These are phyloP conservation scores for Ottelia alismoides DNA, from an alignment of 106 monocot genomes.

Conservation along the genomic window DNA sequence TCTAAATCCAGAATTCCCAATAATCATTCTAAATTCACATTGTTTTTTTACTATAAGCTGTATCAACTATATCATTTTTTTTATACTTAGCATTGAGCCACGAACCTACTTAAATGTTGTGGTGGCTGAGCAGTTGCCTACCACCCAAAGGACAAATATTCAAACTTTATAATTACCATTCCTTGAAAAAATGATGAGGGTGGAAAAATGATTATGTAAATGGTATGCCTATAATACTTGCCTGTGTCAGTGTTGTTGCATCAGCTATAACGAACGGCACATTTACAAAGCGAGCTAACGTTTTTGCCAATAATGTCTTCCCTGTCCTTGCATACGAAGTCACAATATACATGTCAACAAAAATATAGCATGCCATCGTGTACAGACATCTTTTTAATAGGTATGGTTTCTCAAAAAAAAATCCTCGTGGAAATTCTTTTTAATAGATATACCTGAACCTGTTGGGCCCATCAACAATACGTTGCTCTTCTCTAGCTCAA, in stretches of 20 bases:
- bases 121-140: no score
- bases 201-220: no score
- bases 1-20: no score
- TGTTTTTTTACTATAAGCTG: no score
- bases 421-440: not conserved
- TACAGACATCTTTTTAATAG: not conserved
- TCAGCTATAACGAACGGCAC: constrained; percentile 99
- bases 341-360: not conserved
- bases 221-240: constrained; percentile 32
- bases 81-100: no score
- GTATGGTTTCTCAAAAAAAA: not conserved
- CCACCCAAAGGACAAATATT: no score
- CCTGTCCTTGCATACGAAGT: constrained; percentile 56
- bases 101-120: no score
- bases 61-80: no score
- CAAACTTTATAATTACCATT: no score
- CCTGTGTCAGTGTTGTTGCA: constrained; percentile 99
- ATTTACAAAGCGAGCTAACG: constrained; percentile 97
- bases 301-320: constrained; percentile 97
- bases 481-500: constrained; percentile 98
- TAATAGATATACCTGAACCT: constrained; percentile 65
- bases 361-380: not conserved
- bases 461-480: constrained; percentile 98
- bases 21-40: no score
- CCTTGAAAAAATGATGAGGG: no score